Conservation (phyloP, 2,329 filamentous ascomycete species). For the Arthrobotrys entomopaga region DNA sequence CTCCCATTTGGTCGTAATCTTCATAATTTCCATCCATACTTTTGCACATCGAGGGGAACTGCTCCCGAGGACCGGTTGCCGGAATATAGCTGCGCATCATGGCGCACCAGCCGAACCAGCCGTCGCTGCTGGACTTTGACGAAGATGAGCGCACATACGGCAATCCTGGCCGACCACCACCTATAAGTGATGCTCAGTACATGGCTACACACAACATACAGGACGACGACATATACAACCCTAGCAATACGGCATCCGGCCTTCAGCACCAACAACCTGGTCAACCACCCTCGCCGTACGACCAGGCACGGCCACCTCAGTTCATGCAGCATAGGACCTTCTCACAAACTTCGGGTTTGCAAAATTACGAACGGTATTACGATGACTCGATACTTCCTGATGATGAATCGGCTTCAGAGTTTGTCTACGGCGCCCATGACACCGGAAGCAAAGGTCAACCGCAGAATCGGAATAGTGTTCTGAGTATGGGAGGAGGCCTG, state of each 20-base stretch:
- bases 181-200: constrained; percentile 57
- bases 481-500: constrained; percentile 85
- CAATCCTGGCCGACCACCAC: constrained; percentile 58
- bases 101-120: constrained; percentile 54
- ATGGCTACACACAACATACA: constrained; percentile 55
- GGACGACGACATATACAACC: constrained; percentile 52
- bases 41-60: constrained; percentile 25
- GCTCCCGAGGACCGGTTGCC: constrained; percentile 36
- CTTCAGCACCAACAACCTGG: constrained; percentile 27
- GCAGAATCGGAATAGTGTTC: constrained; percentile 78
- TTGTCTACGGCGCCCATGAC: constrained; percentile 81
- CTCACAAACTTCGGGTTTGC: constrained; percentile 81
- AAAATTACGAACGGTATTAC: constrained; percentile 92
- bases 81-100: constrained; percentile 53
- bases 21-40: constrained; percentile 9
- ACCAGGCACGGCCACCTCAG: constrained; percentile 59
- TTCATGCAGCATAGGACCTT: constrained; percentile 64
- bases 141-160: constrained; percentile 59
- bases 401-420: constrained; percentile 83
- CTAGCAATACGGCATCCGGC: constrained; percentile 42
- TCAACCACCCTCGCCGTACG: constrained; percentile 61
- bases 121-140: constrained; percentile 59
- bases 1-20: constrained; percentile 6
- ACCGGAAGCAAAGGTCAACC: constrained; percentile 69
- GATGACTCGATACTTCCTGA: constrained; percentile 70